These are phyloP conservation scores for Grammothele lineata DNA, from an alignment of 768 basidiomycete genomes.

Conservation along the genomic window DNA sequence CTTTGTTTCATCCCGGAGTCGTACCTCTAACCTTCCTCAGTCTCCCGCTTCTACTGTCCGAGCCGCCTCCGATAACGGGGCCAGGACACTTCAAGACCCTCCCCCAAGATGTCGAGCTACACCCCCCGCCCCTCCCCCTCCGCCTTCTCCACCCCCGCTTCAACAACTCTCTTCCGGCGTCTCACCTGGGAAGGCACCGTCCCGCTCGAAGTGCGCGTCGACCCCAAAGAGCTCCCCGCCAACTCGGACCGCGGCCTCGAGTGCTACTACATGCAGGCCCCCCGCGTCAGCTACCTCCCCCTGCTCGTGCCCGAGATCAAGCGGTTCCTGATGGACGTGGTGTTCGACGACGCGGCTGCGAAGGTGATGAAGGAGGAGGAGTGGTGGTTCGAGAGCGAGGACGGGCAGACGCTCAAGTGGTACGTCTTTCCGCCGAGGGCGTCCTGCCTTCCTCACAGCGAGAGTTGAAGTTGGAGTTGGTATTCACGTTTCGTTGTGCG, in stretches of 20 bases:
- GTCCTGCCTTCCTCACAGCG: background rate
- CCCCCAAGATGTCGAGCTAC: conserved; percentile 27
- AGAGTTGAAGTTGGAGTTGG: too few species aligned
- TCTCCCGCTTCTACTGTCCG: too few species aligned
- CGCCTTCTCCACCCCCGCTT: conserved; percentile 48
- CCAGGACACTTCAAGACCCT: too few species aligned
- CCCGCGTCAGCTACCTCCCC: conserved; percentile 90
- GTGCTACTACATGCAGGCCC: conserved; percentile 87
- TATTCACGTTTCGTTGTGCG: too few species aligned
- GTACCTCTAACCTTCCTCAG: too few species aligned
- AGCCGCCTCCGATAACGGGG: too few species aligned
- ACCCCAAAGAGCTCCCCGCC: conserved; percentile 84
- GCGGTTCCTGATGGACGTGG: conserved; percentile 85
- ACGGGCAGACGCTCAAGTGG: conserved; percentile 84
- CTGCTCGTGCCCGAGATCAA: conserved; percentile 86
- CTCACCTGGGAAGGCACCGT: conserved; percentile 91
- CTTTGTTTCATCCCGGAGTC: too few species aligned
- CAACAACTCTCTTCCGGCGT: conserved; percentile 79
- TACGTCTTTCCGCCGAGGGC: conserved; percentile 36
- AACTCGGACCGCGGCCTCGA: conserved; percentile 88
- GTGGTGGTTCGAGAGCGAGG: conserved; percentile 97
- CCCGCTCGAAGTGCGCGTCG: conserved; percentile 84
- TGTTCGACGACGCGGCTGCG: conserved; percentile 82
- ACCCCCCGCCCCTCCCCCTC: conserved; percentile 35
- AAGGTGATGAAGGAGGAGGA: conserved; percentile 79